A percentile compares a stretch with the other conserved stretches of the same genome.
phyloP scores from a whole-genome alignment of 495 filamentous ascomycete genomes.

The Schizothecium vesticola region DNA sequence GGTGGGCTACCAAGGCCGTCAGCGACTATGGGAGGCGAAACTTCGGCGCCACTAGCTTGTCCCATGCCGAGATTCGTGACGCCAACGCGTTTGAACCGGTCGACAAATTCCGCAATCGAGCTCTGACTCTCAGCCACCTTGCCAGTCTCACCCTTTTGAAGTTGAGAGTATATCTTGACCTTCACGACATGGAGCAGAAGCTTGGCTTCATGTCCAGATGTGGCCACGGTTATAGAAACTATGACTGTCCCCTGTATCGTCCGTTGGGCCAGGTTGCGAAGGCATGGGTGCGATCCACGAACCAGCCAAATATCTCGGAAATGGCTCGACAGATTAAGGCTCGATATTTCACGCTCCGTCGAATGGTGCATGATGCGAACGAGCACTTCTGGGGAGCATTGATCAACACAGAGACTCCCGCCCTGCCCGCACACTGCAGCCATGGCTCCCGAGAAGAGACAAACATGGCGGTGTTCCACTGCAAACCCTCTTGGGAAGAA shows the following conservation, averaged over 20 bases:
- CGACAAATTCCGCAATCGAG: slow-evolving; percentile 9
- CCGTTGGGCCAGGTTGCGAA: slow-evolving; percentile 4
- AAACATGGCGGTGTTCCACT: slow-evolving; percentile 29
- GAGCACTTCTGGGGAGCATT: slow-evolving; percentile 34
- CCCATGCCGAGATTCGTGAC: slow-evolving; percentile 31
- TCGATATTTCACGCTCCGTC: slow-evolving; percentile 29
- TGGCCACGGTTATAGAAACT: background rate
- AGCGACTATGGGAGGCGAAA: slow-evolving; percentile 31
- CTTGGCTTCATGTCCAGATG: background rate
- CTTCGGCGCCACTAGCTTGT: slow-evolving; percentile 32
- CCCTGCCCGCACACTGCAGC: slow-evolving; percentile 15
- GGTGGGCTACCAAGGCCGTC: no score
- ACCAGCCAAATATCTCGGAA: background rate
- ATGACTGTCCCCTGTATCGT: background rate
- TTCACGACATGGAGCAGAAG: slow-evolving; percentile 21
- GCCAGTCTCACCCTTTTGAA: slow-evolving; percentile 37
- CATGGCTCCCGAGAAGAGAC: slow-evolving; percentile 26
- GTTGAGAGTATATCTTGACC: slow-evolving; percentile 29
- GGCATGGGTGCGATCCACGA: background rate
- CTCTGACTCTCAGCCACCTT: slow-evolving; percentile 23
- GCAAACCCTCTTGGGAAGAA: slow-evolving; percentile 34
- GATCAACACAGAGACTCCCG: slow-evolving; percentile 21
- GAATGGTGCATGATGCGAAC: slow-evolving; percentile 26
- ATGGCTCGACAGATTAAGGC: slow-evolving; percentile 8
- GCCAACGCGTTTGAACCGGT: slow-evolving; percentile 37